Base-by-base conservation (phyloP, 208 protist species). In the Endotrypanum monterogeii region DNA sequence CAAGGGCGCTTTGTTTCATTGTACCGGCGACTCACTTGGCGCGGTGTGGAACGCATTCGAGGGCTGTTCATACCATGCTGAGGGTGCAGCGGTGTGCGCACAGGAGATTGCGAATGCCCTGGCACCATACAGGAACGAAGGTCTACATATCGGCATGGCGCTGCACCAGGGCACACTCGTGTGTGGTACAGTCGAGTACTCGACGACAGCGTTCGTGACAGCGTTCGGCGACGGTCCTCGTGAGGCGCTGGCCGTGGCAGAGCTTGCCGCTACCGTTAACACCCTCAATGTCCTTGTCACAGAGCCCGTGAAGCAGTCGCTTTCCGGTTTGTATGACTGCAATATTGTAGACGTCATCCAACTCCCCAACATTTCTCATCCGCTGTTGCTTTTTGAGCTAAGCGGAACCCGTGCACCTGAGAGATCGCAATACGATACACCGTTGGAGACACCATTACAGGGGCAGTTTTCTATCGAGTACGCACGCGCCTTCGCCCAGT, bases 31-130 rank as follows among this genome's bases (percentile, higher is more conserved):
- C 62, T 88, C 80, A 66, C 84, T 96, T 35, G 80, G 80, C 14
- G 92, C 84, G 46, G 82, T 85, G 18, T 96, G 92, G 90, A 96
- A 96, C 72, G 92, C 88, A 35, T 96, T 96, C 76, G 90, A 93
- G 50, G 85, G 82, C 75, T 88, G 89, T 66, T 52, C 85, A 23
- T 83, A 91, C 78, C 92, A 96, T 83, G 87, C 84, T 25, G 78
- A 85, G 56, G 54, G 67, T 20, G 92, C 92, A n/a, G 90, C 87
- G 2, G 67, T 79, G 25, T 96, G 92, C 72, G 92, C 89, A 61
- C 69, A 88, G 48, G 87, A 91, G 44, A 92, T 96, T 41, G 78
- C 85, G 12, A 73, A 74, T 39, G 72, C 83, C 37, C 84, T 96
- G 37, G 79, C 83, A 6, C 71, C 75, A 25, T 88, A 89, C 63